Conservation (phyloP, 192 early-diverging fungal species). For the Coemansia sp. region DNA sequence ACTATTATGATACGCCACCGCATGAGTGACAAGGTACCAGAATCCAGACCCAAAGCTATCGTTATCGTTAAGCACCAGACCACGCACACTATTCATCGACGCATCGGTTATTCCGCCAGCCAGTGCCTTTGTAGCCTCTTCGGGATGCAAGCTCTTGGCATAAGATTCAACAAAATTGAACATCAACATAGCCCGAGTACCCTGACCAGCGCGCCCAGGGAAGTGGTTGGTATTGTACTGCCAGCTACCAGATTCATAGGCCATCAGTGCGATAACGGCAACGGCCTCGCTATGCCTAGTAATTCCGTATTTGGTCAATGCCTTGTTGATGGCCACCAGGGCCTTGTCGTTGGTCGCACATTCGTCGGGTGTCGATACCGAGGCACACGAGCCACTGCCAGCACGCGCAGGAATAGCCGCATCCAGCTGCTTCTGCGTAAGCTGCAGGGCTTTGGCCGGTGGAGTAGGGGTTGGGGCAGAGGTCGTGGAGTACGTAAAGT, state of each 20-base stretch:
- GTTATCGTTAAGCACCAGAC: conserved; percentile 36
- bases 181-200: conserved; percentile 52
- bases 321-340: conserved; percentile 28
- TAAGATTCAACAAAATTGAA: conserved; percentile 40
- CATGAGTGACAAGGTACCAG: conserved; percentile 38
- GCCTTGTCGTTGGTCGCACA: conserved; percentile 35
- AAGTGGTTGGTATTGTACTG: conserved; percentile 51
- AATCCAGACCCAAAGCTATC: conserved; percentile 53
- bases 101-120: conserved; percentile 5
- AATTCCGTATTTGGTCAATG: conserved; percentile 39
- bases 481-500: conserved; percentile 5
- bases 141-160: conserved; percentile 28
- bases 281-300: conserved; percentile 26
- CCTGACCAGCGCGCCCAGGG: conserved; percentile 46
- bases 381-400: conserved; percentile 7
- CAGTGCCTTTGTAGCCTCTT: background rate
- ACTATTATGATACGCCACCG: conserved; percentile 26
- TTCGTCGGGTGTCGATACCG: conserved; percentile 16
- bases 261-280: conserved; percentile 46
- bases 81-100: conserved; percentile 35
- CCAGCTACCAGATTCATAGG: conserved; percentile 44
- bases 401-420: conserved; percentile 17
- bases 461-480: background rate
- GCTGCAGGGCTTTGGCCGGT: background rate
- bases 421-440: conserved; percentile 26